Evolutionary conservation across 1,284 basidiomycete genomes (phyloP), one percentile per base, ranked within the genome.

Genomic region (Takashimella tepidaria): DNA sequence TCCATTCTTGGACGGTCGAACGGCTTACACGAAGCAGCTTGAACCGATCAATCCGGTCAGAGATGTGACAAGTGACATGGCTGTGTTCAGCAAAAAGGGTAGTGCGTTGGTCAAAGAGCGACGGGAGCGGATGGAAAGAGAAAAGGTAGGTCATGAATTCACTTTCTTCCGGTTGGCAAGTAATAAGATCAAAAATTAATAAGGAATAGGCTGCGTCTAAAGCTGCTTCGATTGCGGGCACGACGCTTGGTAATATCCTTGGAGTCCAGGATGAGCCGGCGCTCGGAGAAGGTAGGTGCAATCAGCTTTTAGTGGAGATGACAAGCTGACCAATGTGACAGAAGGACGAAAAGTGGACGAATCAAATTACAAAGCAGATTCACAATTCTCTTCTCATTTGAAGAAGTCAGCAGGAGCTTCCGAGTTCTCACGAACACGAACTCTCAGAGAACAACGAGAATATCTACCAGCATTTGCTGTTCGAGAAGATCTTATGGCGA

Each of bases 401-500:
- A 89, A 92, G 76, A 78, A 83, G 25, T 79, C 84, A 2, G 75
- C 84, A 37, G 89, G 92, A 21, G 86, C 86, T 4, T 92, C 89
- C 61, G 81, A 82, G 4, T 98, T 98, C 67, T 85, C 92, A 11
- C 86, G 81, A 58, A 85, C 72, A 12, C 83, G 92, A 62, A 92
- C 92, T 0, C 77, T 98, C 50, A 92, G 91, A 68, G 87, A 99
- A 74, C 96, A 99, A 72, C 77, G 96, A 60, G 95, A 99, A 73
- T 98, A 93, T 73, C 79, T 98, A 12, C 96, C 96, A 1, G 96
- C 96, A 0, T 99, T 98, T 74, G 96, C 96, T 3, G 96, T 92
- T 66, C 83, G 96, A 42, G 95, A 98, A 68, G 92, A 97, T 49
- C 77, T 98, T 31, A 84, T 98, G 80, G 85, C 83, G 61, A 83